These are phyloP conservation scores for Phytopythium kandeliae DNA, from an alignment of 352 stramenopile species.

Conservation along the genomic window DNA sequence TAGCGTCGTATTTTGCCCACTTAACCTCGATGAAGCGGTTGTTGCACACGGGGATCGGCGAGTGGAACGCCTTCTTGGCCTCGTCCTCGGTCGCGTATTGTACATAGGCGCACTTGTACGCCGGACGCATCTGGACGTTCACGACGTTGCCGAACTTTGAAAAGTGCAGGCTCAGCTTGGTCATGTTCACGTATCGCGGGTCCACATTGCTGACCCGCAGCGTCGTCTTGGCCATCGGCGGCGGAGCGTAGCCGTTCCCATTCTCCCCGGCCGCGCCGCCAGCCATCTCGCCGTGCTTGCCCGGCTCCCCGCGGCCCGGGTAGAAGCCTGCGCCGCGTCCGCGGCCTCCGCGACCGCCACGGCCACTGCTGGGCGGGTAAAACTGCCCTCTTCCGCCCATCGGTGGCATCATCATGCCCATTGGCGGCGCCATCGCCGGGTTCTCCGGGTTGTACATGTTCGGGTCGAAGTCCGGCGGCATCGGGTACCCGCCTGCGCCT, in stretches of 20 bases:
- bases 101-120: slow-evolving; percentile 76
- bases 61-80: slow-evolving; percentile 84
- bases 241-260: slow-evolving; percentile 1
- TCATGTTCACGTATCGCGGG: slow-evolving; percentile 88
- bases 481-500: slow-evolving; percentile 28
- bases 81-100: slow-evolving; percentile 81
- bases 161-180: slow-evolving; percentile 82
- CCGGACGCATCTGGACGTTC: slow-evolving; percentile 85
- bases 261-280: not conserved
- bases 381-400: slow-evolving; percentile 46
- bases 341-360: slow-evolving; percentile 32
- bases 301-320: slow-evolving; percentile 29
- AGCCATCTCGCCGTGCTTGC: slow-evolving; percentile 6
- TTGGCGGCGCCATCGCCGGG: slow-evolving; percentile 47
- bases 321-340: slow-evolving; percentile 32
- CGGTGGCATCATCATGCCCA: slow-evolving; percentile 64
- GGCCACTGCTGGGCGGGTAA: slow-evolving; percentile 29
- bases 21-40: slow-evolving; percentile 89
- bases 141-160: slow-evolving; percentile 87
- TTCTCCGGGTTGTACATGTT: slow-evolving; percentile 64
- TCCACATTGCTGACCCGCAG: slow-evolving; percentile 83
- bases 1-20: slow-evolving; percentile 78
- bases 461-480: slow-evolving; percentile 57
- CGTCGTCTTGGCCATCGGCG: slow-evolving; percentile 52
- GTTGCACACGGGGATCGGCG: slow-evolving; percentile 83